phyloP scores from a whole-genome alignment of 768 basidiomycete genomes.

The Tremella yokohamensis region DNA sequence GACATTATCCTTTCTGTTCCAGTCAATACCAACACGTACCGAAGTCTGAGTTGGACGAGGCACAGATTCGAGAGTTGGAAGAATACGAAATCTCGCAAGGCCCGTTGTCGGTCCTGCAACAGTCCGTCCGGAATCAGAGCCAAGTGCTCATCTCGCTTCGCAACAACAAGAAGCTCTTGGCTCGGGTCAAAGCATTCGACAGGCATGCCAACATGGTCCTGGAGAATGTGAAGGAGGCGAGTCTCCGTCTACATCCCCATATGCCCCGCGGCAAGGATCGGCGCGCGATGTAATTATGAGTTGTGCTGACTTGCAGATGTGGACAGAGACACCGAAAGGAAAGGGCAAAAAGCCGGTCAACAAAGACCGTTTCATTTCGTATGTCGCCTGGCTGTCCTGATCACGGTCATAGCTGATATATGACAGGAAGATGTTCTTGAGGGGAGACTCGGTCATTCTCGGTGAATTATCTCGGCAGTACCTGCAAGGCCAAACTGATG shows the following conservation, averaged over 20 bases:
- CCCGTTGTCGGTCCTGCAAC: constrained; percentile 58
- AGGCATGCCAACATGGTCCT: constrained; percentile 98
- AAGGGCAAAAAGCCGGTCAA: constrained; percentile 99
- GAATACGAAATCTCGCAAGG: constrained; percentile 97
- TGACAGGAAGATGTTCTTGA: constrained; percentile 89
- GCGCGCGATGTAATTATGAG: not conserved
- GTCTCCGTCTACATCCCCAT: constrained; percentile 25
- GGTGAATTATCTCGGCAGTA: constrained; percentile 55
- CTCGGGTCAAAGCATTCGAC: constrained; percentile 94
- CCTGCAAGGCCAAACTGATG: too few relatives aligned
- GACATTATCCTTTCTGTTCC: not conserved
- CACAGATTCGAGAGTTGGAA: constrained; percentile 89
- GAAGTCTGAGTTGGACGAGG: constrained; percentile 95
- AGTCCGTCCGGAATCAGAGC: constrained; percentile 93
- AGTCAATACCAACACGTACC: constrained; percentile 97
- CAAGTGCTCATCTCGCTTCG: constrained; percentile 95
- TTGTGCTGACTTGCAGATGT: constrained; percentile 66
- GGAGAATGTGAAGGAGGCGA: constrained; percentile 95
- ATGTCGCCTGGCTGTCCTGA: constrained; percentile 12
- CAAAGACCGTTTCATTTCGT: constrained; percentile 90
- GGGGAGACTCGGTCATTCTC: constrained; percentile 95
- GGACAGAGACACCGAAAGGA: constrained; percentile 96
- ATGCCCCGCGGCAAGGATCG: too few relatives aligned
- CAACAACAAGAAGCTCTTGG: constrained; percentile 91
- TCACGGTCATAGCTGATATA: not conserved